Base-by-base conservation (phyloP, 2,329 filamentous ascomycete species). In the Fusarium avenaceum region DNA sequence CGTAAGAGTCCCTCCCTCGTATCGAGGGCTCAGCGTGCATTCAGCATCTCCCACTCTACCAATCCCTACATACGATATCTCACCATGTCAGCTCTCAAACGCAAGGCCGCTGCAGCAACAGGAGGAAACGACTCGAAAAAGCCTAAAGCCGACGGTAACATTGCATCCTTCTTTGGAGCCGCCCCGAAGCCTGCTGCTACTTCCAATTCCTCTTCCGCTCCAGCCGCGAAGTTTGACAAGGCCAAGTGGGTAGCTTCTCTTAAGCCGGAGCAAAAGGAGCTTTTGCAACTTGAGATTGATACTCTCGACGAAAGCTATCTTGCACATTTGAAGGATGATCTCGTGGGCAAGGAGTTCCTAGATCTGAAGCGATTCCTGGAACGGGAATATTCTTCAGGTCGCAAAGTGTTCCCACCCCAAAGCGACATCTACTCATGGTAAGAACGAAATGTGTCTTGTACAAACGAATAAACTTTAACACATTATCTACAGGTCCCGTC, bases 391-490 rank as follows among this genome's bases (percentile, higher is more conserved):
- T 86, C 87, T 17, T 84, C 86, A 2, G 90, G 90, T 3, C 90
- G 89, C 80, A 94, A 91, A 75, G 87, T 97, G 71, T 99, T 96
- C 74, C 96, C 96, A 5, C 95, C 95, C 0, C 85, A 89, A 72
- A 86, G 93, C 69, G 95, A 99, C 74, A 89, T 99, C 14, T 99
- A 99, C 80, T 96, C 93, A 69, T 99, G 96, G 96, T 97, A 84
- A 57, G 85, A 7, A 26, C 22, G 20, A 55, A 14, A 32, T 17
- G 15, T 38, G 14, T 19, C 22, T 15, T 35, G n/a, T 26, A 7
- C 4, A n/a, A 59, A 26, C 13, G 8, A 15, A n/a, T 15, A 32
- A 3, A 26, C 51, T 61, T 67, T 75, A 63, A 76, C 46, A 13
- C 14, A 26, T 35, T 24, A 28, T 22, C 56, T 40, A n/a, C 33